Conservation (phyloP, 306 rosid species). For the Herpetospermum pedunculosum region DNA sequence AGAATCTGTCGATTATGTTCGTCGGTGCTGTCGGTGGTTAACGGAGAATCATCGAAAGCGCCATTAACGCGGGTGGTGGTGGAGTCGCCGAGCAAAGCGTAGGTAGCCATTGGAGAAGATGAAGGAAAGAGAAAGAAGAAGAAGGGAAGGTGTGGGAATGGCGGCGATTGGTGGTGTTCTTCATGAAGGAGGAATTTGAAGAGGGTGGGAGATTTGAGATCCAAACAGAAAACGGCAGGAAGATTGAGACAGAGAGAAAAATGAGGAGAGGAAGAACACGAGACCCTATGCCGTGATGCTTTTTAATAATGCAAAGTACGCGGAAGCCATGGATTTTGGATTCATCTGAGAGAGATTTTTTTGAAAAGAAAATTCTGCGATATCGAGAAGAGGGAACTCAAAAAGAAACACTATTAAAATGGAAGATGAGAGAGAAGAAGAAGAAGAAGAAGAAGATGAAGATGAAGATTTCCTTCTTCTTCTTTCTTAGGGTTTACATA, state of each 20-base stretch:
- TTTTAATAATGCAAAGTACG: constrained; percentile 24
- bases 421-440: not conserved
- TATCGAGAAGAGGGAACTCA: constrained; percentile 19
- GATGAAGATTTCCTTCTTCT: too few species aligned
- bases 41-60: not conserved
- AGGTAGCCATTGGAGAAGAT: constrained; percentile 43
- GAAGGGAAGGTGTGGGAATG: not conserved
- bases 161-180: not conserved
- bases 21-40: not conserved
- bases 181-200: not conserved
- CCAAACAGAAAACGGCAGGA: constrained; percentile 75
- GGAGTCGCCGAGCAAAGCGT: constrained; percentile 36
- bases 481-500: not conserved
- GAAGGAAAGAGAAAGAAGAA: not conserved
- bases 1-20: not conserved
- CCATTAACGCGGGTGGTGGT: constrained; percentile 13
- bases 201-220: not conserved
- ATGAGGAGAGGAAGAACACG: constrained; percentile 47
- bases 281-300: constrained; percentile 38
- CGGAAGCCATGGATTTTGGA: constrained; percentile 48
- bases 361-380: not conserved
- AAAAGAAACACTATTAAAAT: not conserved
- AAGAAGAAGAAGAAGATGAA: too few species aligned
- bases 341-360: constrained; percentile 24
- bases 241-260: constrained; percentile 77